Base-by-base conservation (phyloP, 768 basidiomycete species). In the Phaeotremella fagi region DNA sequence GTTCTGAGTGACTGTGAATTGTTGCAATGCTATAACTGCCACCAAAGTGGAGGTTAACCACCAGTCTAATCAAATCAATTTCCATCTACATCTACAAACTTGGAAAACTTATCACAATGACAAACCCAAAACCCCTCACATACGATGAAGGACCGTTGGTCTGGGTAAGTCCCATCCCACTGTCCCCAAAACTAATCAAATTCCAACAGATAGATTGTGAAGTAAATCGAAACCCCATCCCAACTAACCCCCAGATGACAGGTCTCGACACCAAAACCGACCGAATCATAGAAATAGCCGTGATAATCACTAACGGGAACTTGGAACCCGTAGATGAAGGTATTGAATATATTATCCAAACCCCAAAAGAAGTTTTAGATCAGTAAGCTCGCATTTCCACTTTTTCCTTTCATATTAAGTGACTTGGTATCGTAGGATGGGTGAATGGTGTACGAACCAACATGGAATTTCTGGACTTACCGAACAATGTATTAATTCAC, bases 391-490 rank as follows among this genome's bases (percentile, higher is more conserved):
- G 51, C 51, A 27, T 35, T 28, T 9, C 45, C 18, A 26, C 2
- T 16, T 46, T 9, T 6, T 46, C 31, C 7, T 16, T 16, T 33
- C 15, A 35, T 50, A 16, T 35, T 23, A 28, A 14, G 31, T 33
- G 31, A 33, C 16, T 16, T 33, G 31, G 7, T 16, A 3, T 18
- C 16, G 3, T 58, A 90, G 88, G 16, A 95, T 95, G 91, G 80
- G 82, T 55, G 79, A 83, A 57, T 95, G 91, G 91, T 95, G 90
- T 73, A 83, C 77, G 25, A 80, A 81, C 4, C 88, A 90, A 55
- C 91, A 95, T 60, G 85, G 83, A 67, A 59, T 88, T 86, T 66
- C 88, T 52, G 91, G 91, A 29, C 76, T 95, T 22, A 91, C 89
- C 0, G 73, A 81, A 64, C 84, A 85, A 2, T 94, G 91, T 66